These are phyloP conservation scores for Pogostemon cablin DNA, from an alignment of 257 asterid genomes.

Conservation along the genomic window DNA sequence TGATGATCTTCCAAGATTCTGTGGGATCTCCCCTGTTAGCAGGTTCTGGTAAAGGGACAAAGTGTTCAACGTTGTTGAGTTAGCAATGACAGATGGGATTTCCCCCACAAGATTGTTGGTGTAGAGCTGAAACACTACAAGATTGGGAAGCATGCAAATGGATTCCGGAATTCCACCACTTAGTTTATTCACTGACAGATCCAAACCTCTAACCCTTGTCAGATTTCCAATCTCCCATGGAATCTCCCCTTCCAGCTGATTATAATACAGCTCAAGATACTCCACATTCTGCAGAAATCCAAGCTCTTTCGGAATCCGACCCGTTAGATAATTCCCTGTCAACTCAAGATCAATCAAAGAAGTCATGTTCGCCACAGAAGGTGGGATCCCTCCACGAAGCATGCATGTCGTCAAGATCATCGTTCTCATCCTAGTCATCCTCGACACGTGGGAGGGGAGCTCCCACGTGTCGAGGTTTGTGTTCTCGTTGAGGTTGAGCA, in stretches of 20 bases:
- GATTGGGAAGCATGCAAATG: conserved; percentile 71
- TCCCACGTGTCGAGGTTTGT: conserved; percentile 53
- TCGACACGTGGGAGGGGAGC: conserved; percentile 54
- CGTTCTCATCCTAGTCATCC: conserved; percentile 46
- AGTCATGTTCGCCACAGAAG: conserved; percentile 62
- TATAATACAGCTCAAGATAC: conserved; percentile 85
- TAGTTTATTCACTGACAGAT: conserved; percentile 74
- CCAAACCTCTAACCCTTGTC: conserved; percentile 57
- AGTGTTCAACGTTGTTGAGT: conserved; percentile 59
- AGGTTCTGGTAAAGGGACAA: conserved; percentile 74
- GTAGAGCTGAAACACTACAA: conserved; percentile 66
- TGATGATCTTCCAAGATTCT: conserved; percentile 61
- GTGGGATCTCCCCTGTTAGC: conserved; percentile 74
- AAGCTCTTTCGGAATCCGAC: conserved; percentile 66
- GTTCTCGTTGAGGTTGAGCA: conserved; percentile 65
- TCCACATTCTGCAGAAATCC: conserved; percentile 56
- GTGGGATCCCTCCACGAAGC: conserved; percentile 59
- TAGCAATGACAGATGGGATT: conserved; percentile 61
- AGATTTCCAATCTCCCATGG: conserved; percentile 80
- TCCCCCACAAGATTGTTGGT: conserved; percentile 70
- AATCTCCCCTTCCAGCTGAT: conserved; percentile 69
- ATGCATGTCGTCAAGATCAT: conserved; percentile 65
- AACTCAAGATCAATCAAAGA: conserved; percentile 78
- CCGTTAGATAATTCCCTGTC: conserved; percentile 62
- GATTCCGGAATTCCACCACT: conserved; percentile 63